Evolutionary conservation across 1,284 basidiomycete genomes (phyloP).

Genomic region (Fomitopsis pinicola): DNA sequence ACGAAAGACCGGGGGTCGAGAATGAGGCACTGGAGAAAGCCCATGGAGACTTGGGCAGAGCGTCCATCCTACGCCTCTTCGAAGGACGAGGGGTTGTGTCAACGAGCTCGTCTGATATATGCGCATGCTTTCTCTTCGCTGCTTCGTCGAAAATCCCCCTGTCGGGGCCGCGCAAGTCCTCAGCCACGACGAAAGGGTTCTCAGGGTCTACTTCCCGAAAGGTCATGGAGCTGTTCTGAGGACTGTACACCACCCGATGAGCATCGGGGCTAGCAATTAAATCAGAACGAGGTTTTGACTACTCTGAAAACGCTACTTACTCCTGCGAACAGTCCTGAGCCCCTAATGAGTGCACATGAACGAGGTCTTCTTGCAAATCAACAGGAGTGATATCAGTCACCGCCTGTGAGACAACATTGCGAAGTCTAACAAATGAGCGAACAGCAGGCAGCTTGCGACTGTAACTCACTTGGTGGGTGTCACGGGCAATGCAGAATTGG

Average conservation of each 20-base stretch:
- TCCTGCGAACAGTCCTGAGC: too few relatives aligned
- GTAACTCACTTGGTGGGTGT: neutral
- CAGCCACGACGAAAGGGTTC: neutral
- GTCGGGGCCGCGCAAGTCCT: neutral
- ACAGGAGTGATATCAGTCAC: neutral
- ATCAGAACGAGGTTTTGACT: neutral
- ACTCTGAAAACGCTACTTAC: neutral
- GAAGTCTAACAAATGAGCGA: conserved; percentile 4
- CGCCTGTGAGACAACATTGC: neutral
- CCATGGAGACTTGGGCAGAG: neutral
- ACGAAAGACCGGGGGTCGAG: neutral
- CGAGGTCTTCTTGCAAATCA: neutral
- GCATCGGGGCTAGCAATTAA: neutral
- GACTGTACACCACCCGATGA: neutral
- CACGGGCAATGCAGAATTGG: neutral
- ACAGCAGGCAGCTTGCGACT: neutral
- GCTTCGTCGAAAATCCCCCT: neutral
- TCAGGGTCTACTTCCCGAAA: neutral
- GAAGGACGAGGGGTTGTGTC: neutral
- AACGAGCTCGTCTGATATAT: neutral
- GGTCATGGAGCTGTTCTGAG: neutral
- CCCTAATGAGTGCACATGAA: neutral
- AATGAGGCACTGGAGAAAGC: neutral
- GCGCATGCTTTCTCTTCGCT: neutral
- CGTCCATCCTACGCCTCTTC: neutral